Evolutionary conservation across 139 green algal genomes (phyloP), one percentile per base, ranked within the genome.

Genomic region (Picochlorum sp.): DNA sequence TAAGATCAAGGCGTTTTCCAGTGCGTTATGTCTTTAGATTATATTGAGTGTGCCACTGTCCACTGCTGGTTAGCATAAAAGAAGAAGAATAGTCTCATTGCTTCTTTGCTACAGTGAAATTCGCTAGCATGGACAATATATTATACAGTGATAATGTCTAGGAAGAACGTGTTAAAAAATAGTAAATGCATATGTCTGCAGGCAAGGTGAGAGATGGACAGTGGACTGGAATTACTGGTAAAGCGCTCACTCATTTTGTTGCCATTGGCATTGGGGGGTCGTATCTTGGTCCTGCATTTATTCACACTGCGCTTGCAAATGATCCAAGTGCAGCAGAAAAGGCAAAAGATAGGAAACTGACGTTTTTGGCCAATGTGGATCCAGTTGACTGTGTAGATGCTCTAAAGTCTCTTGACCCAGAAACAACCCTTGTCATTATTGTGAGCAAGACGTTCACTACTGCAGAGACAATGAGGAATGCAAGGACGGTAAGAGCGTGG

Each of bases 371-470:
- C 47, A 99, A 98, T 72, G 93, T 99, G 18, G 93, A 99, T 70
- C 93, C 93, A 32, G 93, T 99, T 39, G 93, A 99, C 57, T 88
- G 96, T 33, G 92, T 94, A 16, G 73, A 78, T 29, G 85, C 89
- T 1, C 85, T 98, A 40, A 70, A 89, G 28, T 62, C 69, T 0
- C 70, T 94, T 29, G 74, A 89, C 53, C 83, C 80, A 20, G 92
- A 96, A 74, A 85, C 84, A 36, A 98, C 92, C 12, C 75, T 98
- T 33, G 85, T 89, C 25, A 85, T 98, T n/a, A 83, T 99, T 1
- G 84, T 99, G 18, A 94, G 81, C 60, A 99, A 99, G 84, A 98
- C 93, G 9, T 99, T 99, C 81, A 99, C 93, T 57, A 99, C 93
- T 3, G 93, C 91, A 9, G 93, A 99, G 78, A 99, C 93, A 28